Conservation (phyloP, 1,284 basidiomycete species). For the Mycocalia duriaeana region DNA sequence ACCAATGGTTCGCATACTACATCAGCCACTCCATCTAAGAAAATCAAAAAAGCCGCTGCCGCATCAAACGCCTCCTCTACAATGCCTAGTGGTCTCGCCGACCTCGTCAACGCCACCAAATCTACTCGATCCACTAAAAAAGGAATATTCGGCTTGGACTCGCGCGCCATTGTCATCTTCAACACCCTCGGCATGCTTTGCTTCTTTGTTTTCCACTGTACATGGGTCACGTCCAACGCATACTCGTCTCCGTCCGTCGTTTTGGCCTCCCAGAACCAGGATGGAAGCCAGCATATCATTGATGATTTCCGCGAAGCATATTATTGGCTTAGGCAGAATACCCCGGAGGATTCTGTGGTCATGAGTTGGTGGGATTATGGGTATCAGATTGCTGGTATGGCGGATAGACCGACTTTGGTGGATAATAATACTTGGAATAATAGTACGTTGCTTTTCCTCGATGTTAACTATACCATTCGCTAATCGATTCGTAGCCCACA, state of each 20-base stretch:
- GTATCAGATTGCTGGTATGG: slow-evolving; percentile 99
- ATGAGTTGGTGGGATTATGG: slow-evolving; percentile 99
- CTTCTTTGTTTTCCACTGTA: slow-evolving; percentile 94
- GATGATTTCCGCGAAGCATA: slow-evolving; percentile 99
- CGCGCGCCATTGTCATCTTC: slow-evolving; percentile 72
- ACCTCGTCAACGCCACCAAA: slow-evolving; percentile 41
- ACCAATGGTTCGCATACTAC: slow-evolving; percentile 21
- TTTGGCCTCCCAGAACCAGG: slow-evolving; percentile 73
- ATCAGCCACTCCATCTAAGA: slow-evolving; percentile 40
- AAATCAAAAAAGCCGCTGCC: slow-evolving; percentile 53
- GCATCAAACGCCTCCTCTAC: slow-evolving; percentile 21
- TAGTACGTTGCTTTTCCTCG: slow-evolving; percentile 51
- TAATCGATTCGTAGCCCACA: slow-evolving; percentile 59
- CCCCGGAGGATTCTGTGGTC: slow-evolving; percentile 84
- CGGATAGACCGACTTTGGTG: slow-evolving; percentile 93
- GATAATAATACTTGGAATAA: slow-evolving; percentile 99
- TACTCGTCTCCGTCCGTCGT: slow-evolving; percentile 99
- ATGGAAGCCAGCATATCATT: slow-evolving; percentile 92
- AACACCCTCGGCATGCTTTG: slow-evolving; percentile 79
- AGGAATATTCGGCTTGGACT: slow-evolving; percentile 78
- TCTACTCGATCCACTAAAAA: slow-evolving; percentile 30
- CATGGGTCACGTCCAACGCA: slow-evolving; percentile 91
- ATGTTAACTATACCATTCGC: slow-evolving; percentile 1
- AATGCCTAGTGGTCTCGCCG: slow-evolving; percentile 28
- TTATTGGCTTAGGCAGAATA: slow-evolving; percentile 98